phyloP scores from a whole-genome alignment of 2,329 filamentous ascomycete species.

The Penicillium janthinellum region DNA sequence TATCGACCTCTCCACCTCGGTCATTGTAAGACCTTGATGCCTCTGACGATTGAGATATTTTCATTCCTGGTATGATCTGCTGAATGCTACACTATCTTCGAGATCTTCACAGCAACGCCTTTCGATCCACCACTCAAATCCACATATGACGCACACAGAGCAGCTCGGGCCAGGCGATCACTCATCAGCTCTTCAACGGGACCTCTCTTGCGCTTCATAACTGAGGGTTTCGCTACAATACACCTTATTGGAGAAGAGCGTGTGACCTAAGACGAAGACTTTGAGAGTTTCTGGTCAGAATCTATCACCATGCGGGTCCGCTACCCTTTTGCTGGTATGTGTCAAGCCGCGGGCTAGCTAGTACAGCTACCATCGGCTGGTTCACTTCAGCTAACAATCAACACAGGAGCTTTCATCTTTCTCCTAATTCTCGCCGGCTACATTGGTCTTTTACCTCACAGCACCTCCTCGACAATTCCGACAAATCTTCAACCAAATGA shows the following conservation, averaged over 20 bases:
- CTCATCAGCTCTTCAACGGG: slow-evolving; percentile 1
- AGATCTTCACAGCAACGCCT: not conserved
- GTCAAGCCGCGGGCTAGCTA: not conserved
- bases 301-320: slow-evolving; percentile 74
- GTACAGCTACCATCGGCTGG: not conserved
- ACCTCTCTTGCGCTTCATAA: not conserved
- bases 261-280: not conserved
- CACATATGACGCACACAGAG: slow-evolving; percentile 34
- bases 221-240: not conserved
- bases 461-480: slow-evolving; percentile 39
- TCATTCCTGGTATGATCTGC: not conserved
- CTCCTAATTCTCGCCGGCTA: slow-evolving; percentile 77
- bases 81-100: not conserved
- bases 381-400: slow-evolving; percentile 20
- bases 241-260: not conserved
- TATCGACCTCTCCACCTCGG: slow-evolving; percentile 8
- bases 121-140: slow-evolving; percentile 3
- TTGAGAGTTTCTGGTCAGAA: not conserved
- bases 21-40: slow-evolving; percentile 22
- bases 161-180: slow-evolving; percentile 24
- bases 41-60: not conserved
- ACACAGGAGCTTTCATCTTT: slow-evolving; percentile 63
- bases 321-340: slow-evolving; percentile 81
- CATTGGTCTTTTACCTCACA: slow-evolving; percentile 68
- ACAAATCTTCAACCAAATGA: slow-evolving; percentile 70